Conservation (phyloP, 306 rosid genomes). For the Pyrus pyrifolia region DNA sequence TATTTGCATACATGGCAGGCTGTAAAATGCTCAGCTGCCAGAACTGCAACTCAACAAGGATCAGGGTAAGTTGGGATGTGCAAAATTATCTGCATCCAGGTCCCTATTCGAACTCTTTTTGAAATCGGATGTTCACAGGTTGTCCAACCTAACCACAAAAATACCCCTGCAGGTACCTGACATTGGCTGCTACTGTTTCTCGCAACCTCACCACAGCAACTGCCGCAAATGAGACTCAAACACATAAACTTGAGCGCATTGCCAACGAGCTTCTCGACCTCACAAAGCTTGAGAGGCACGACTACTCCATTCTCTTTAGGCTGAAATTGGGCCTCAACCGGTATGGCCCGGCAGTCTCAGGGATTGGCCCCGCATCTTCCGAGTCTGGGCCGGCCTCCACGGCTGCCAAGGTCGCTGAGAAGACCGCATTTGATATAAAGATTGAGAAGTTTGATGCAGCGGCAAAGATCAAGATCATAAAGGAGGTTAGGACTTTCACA, state of each 20-base stretch:
- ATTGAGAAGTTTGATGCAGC: conserved; percentile 44
- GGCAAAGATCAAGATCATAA: conserved; percentile 47
- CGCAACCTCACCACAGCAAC: conserved; percentile 20
- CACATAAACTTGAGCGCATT: conserved; percentile 37
- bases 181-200: conserved; percentile 15
- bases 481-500: conserved; percentile 43
- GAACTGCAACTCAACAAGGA: background rate
- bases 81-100: too few species aligned
- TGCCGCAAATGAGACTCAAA: conserved; percentile 16
- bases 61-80: background rate
- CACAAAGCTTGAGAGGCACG: conserved; percentile 37
- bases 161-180: conserved; percentile 18
- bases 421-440: conserved; percentile 37
- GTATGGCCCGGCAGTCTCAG: conserved; percentile 43
- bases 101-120: background rate
- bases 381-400: conserved; percentile 27
- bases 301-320: conserved; percentile 39
- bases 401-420: conserved; percentile 31
- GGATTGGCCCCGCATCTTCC: conserved; percentile 8
- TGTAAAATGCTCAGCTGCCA: background rate
- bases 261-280: conserved; percentile 37
- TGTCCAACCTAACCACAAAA: conserved; percentile 19
- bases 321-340: conserved; percentile 38
- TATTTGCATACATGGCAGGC: background rate
- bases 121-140: background rate